Conservation (phyloP, 495 filamentous ascomycete species). For the Polyplosphaeria fusca region DNA sequence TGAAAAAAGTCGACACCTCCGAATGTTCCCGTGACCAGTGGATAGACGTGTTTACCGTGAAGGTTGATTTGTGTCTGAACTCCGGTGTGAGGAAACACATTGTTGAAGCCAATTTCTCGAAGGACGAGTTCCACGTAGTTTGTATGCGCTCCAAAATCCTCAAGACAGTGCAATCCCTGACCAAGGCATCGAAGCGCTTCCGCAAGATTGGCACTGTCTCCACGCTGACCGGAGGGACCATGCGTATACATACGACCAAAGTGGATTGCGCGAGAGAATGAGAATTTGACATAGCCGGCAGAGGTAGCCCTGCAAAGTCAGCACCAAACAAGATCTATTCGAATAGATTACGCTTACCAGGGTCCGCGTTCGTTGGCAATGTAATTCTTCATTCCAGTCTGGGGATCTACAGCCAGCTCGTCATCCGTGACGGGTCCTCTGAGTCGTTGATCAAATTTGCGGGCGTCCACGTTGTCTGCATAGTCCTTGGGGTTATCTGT, state of each 20-base stretch:
- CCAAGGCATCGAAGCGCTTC: slow-evolving; percentile 87
- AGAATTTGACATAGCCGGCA: slow-evolving; percentile 82
- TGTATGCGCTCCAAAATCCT: slow-evolving; percentile 93
- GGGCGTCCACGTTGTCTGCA: slow-evolving; percentile 82
- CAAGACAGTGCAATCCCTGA: slow-evolving; percentile 87
- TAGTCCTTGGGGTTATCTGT: slow-evolving; percentile 61
- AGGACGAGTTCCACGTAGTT: slow-evolving; percentile 90
- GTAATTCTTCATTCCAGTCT: slow-evolving; percentile 98
- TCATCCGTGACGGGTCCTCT: slow-evolving; percentile 67
- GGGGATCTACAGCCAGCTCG: slow-evolving; percentile 78
- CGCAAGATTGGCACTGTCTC: slow-evolving; percentile 80
- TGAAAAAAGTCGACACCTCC: slow-evolving; percentile 96
- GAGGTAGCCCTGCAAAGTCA: too few species aligned
- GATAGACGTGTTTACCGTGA: slow-evolving; percentile 71
- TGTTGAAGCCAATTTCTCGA: slow-evolving; percentile 75
- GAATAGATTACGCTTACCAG: too few species aligned
- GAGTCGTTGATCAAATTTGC: slow-evolving; percentile 78
- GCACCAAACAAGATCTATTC: too few species aligned
- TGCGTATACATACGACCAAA: slow-evolving; percentile 81
- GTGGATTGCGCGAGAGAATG: slow-evolving; percentile 80
- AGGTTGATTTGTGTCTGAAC: slow-evolving; percentile 67
- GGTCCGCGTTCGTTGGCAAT: slow-evolving; percentile 84
- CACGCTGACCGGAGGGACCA: slow-evolving; percentile 58
- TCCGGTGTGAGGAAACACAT: slow-evolving; percentile 88
- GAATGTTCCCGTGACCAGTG: slow-evolving; percentile 88